A percentile compares a stretch with the other conserved stretches of the same genome.
Conservation (phyloP, 2,329 filamentous ascomycete species). For the Aspergillus sp. region DNA sequence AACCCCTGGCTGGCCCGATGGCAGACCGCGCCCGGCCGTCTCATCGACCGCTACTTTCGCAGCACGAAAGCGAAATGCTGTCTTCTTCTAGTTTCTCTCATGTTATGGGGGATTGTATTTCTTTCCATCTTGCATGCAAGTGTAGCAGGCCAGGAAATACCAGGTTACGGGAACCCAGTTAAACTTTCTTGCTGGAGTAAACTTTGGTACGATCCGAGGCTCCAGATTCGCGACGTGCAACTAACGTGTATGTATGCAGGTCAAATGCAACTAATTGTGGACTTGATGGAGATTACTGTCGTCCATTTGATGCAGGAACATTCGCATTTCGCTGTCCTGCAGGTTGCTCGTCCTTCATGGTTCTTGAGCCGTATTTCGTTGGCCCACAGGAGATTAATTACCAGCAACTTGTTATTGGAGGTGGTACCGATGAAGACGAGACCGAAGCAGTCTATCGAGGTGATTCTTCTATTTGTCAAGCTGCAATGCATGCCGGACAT, state of each 20-base stretch:
- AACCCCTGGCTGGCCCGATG: conserved; percentile 32
- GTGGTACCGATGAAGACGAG: conserved; percentile 42
- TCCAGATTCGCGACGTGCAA: conserved; percentile 29
- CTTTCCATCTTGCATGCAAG: conserved; percentile 32
- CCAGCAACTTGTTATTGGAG: conserved; percentile 55
- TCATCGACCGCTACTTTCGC: conserved; percentile 32
- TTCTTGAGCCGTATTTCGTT: conserved; percentile 58
- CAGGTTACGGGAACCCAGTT: conserved; percentile 35
- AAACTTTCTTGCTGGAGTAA: conserved; percentile 35
- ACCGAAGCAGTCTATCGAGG: conserved; percentile 53
- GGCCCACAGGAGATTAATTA: conserved; percentile 57
- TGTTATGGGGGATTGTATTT: conserved; percentile 36
- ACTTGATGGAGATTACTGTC: conserved; percentile 56
- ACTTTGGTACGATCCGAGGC: conserved; percentile 39
- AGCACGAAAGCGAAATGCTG: conserved; percentile 23
- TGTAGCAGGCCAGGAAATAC: conserved; percentile 29
- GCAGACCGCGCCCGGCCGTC: conserved; percentile 34
- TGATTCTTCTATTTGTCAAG: conserved; percentile 62
- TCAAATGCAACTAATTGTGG: conserved; percentile 49
- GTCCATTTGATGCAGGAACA: conserved; percentile 54
- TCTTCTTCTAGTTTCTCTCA: conserved; percentile 26
- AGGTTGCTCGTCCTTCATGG: conserved; percentile 52
- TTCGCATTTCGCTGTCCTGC: conserved; percentile 61
- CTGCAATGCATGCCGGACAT: conserved; percentile 61
- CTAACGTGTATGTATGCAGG: conserved; percentile 17